phyloP scores from a whole-genome alignment of 139 green algal species.

The Diplosphaera chodatii region DNA sequence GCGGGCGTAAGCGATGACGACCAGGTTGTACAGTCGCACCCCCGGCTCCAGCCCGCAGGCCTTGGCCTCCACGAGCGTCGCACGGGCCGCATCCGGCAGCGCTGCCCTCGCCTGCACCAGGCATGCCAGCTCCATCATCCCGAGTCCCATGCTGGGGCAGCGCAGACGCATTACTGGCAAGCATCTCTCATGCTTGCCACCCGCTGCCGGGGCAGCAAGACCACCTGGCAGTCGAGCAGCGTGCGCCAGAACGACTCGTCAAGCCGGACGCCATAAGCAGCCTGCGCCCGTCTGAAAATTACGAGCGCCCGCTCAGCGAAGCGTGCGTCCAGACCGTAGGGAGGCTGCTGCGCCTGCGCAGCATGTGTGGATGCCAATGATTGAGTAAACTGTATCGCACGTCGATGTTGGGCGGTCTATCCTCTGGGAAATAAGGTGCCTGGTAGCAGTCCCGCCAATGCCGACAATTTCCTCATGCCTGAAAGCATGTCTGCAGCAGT shows the following conservation, averaged over 20 bases:
- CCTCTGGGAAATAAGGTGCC: too few relatives aligned
- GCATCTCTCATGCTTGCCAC: neutral
- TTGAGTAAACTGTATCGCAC: neutral
- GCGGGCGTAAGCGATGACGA: neutral
- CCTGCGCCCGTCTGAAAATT: neutral
- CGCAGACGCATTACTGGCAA: neutral
- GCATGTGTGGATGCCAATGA: neutral
- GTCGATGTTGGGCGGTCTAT: neutral
- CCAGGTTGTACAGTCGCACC: neutral
- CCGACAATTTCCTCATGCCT: neutral
- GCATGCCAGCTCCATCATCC: neutral
- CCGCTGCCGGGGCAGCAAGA: neutral
- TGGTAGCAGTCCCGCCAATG: too few relatives aligned
- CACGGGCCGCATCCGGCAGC: neutral
- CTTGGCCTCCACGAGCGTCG: neutral
- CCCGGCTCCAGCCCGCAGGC: neutral
- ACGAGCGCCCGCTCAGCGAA: neutral
- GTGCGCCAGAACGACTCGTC: neutral
- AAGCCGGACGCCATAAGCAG: neutral
- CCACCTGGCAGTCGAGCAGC: neutral
- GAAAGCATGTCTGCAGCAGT: neutral
- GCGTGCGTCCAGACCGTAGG: neutral
- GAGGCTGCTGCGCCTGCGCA: neutral
- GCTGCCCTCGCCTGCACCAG: neutral
- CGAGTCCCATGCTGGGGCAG: neutral